Evolutionary conservation across 2,329 filamentous ascomycete genomes (phyloP).

Genomic region (Alternaria ethzedia): DNA sequence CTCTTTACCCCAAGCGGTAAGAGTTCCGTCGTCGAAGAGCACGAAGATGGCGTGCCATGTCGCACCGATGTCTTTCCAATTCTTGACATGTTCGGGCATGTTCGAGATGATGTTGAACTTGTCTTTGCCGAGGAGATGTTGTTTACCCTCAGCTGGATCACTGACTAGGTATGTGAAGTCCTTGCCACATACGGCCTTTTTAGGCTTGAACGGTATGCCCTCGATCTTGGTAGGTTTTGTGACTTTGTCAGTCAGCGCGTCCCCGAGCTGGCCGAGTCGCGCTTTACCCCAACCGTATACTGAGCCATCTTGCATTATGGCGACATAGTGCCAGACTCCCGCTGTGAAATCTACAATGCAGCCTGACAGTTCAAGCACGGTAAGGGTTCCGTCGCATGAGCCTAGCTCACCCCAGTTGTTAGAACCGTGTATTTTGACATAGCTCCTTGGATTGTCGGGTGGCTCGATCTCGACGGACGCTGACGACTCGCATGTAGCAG

Average conservation of each 20-base stretch:
- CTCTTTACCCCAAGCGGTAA: conserved; percentile 81
- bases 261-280: conserved; percentile 82
- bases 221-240: conserved; percentile 4
- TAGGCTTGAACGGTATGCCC: conserved; percentile 66
- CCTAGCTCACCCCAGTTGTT: conserved; percentile 38
- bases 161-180: conserved; percentile 82
- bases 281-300: conserved; percentile 90
- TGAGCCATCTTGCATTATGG: conserved; percentile 74
- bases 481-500: conserved; percentile 33
- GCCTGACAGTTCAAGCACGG: conserved; percentile 3
- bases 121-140: conserved; percentile 74
- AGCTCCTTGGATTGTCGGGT: too few relatives aligned
- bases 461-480: conserved; percentile 29
- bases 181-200: conserved; percentile 75
- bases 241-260: background rate
- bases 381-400: background rate
- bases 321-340: conserved; percentile 79
- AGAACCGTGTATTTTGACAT: conserved; percentile 16
- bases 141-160: conserved; percentile 60
- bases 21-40: conserved; percentile 63
- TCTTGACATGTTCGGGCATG: conserved; percentile 60
- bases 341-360: conserved; percentile 69
- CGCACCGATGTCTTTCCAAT: conserved; percentile 73
- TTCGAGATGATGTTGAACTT: conserved; percentile 71
- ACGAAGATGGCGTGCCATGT: conserved; percentile 86